phyloP scores from a whole-genome alignment of 106 monocot species.

The Acanthochlamys bracteata region DNA sequence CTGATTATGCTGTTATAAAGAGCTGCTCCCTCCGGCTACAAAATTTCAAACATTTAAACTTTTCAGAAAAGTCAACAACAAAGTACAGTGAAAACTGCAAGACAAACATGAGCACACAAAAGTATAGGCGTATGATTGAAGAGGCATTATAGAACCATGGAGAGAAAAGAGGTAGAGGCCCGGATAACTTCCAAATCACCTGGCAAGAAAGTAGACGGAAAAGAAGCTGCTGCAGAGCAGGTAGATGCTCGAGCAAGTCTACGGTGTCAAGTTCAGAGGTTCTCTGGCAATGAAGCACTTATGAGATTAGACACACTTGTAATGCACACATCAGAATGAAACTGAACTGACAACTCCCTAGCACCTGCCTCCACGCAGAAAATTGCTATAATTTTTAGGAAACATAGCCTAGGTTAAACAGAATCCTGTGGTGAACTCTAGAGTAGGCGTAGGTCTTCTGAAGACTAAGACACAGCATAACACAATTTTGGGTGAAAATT shows the following conservation, averaged over 20 bases:
- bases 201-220: slow-evolving; percentile 48
- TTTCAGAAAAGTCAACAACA: not conserved
- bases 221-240: slow-evolving; percentile 63
- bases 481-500: too few species aligned
- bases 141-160: too few species aligned
- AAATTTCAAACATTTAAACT: not conserved
- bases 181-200: slow-evolving; percentile 12
- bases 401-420: too few species aligned
- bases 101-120: not conserved
- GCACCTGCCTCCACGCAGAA: not conserved
- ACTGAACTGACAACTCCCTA: not conserved
- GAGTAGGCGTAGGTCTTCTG: too few species aligned
- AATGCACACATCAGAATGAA: too few species aligned
- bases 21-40: slow-evolving; percentile 66
- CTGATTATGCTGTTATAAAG: slow-evolving; percentile 44
- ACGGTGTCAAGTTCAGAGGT: slow-evolving; percentile 37
- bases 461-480: too few species aligned
- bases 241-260: slow-evolving; percentile 58
- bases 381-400: too few species aligned
- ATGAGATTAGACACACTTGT: not conserved
- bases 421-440: too few species aligned
- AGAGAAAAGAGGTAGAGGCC: not conserved
- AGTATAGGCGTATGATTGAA: not conserved
- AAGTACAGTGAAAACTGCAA: not conserved
- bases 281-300: slow-evolving; percentile 21